Percentiles rank a stretch among this genome's conserved stretches.
Conservation (phyloP, 192 early-diverging fungal genomes). For the Podila horticola region DNA sequence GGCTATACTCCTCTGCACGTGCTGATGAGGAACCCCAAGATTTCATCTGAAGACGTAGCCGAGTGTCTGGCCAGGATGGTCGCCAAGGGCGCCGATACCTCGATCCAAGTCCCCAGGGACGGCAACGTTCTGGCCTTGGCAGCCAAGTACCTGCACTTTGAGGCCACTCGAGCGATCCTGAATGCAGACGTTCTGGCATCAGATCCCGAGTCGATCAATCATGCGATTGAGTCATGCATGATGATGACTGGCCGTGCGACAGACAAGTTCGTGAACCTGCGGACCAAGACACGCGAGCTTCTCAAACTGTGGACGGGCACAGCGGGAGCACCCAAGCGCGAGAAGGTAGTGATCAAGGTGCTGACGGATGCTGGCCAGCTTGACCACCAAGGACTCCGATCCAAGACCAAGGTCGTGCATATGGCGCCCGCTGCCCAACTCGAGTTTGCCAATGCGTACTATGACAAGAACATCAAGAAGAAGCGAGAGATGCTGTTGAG, state of each 20-base stretch:
- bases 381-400: slow-evolving; percentile 17
- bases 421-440: slow-evolving; percentile 22
- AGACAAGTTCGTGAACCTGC: slow-evolving; percentile 49
- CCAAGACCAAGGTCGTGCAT: slow-evolving; percentile 19
- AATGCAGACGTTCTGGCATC: slow-evolving; percentile 27
- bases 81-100: slow-evolving; percentile 44
- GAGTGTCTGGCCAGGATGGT: slow-evolving; percentile 27
- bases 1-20: slow-evolving; percentile 58
- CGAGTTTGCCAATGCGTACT: slow-evolving; percentile 32
- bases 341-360: slow-evolving; percentile 31
- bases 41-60: slow-evolving; percentile 77
- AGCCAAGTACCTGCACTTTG: slow-evolving; percentile 50
- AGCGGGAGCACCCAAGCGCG: slow-evolving; percentile 23
- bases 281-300: slow-evolving; percentile 45
- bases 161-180: slow-evolving; percentile 28
- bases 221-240: slow-evolving; percentile 43
- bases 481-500: slow-evolving; percentile 31
- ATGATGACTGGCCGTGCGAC: slow-evolving; percentile 49
- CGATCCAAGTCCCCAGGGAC: slow-evolving; percentile 23
- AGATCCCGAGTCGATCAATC: slow-evolving; percentile 46
- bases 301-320: slow-evolving; percentile 48
- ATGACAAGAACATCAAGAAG: slow-evolving; percentile 35
- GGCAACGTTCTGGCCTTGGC: slow-evolving; percentile 44
- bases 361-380: slow-evolving; percentile 34
- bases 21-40: slow-evolving; percentile 95